Conservation (phyloP, 768 basidiomycete species). For the Neoboletus subvelutipes region DNA sequence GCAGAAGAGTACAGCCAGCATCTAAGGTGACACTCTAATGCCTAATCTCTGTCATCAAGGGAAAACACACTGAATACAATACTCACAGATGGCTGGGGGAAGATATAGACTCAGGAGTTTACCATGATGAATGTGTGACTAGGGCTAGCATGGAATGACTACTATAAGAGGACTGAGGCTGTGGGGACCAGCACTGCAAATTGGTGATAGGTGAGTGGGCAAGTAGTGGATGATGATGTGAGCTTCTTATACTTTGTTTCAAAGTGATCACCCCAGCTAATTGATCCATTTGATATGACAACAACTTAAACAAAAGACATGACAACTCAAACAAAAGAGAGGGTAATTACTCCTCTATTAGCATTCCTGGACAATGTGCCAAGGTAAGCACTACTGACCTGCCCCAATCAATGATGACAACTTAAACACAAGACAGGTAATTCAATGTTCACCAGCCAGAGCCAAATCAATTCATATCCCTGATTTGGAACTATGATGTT, state of each 20-base stretch:
- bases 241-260: too few species aligned
- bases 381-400: too few species aligned
- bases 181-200: not conserved
- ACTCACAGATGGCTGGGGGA: not conserved
- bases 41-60: not conserved
- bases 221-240: not conserved
- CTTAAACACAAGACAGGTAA: too few species aligned
- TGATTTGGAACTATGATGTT: too few species aligned
- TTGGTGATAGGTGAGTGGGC: not conserved
- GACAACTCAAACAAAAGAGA: not conserved
- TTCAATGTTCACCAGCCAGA: too few species aligned
- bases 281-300: not conserved
- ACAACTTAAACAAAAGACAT: not conserved
- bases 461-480: too few species aligned
- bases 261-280: too few species aligned
- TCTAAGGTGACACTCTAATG: not conserved
- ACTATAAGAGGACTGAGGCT: not conserved
- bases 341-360: too few species aligned
- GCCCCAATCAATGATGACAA: too few species aligned
- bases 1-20: constrained; percentile 4
- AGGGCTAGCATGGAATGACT: too few species aligned
- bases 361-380: too few species aligned
- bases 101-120: not conserved
- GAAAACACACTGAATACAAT: not conserved
- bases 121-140: not conserved